A percentile compares a stretch with the other conserved stretches of the same genome.
Conservation (phyloP, 202 grass and related monocot genomes). For the Elaeis oleifera region DNA sequence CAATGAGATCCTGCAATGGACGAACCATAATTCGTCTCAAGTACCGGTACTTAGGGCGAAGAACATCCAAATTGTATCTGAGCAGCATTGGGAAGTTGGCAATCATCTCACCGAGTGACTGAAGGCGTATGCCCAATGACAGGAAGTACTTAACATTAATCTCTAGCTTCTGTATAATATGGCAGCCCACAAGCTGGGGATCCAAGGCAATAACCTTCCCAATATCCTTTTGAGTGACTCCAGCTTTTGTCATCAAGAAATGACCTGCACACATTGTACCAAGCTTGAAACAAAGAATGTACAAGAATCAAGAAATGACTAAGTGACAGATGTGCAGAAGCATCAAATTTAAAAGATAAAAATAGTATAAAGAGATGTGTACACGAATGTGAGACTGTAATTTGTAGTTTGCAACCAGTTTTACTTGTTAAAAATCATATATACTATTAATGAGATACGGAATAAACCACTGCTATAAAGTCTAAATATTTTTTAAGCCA, state of each 20-base stretch:
- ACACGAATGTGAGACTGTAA: too few species aligned
- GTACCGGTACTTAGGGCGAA: constrained; percentile 79
- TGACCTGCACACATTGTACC: constrained; percentile 35
- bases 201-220: constrained; percentile 87
- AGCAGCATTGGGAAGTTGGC: constrained; percentile 79
- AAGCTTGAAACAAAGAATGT: constrained; percentile 17
- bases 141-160: constrained; percentile 77
- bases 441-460: background rate
- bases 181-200: constrained; percentile 82
- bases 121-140: constrained; percentile 73
- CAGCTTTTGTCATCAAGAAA: constrained; percentile 75
- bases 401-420: too few species aligned
- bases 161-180: constrained; percentile 79
- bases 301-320: background rate
- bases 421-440: background rate
- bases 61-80: constrained; percentile 62
- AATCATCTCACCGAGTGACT: constrained; percentile 67
- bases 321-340: too few species aligned
- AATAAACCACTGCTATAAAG: background rate
- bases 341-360: too few species aligned
- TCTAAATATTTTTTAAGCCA: too few species aligned
- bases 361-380: too few species aligned
- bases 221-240: constrained; percentile 63
- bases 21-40: constrained; percentile 88
- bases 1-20: constrained; percentile 67